Conservation (phyloP, 2,329 filamentous ascomycete species). For the Colletotrichum sp. region DNA sequence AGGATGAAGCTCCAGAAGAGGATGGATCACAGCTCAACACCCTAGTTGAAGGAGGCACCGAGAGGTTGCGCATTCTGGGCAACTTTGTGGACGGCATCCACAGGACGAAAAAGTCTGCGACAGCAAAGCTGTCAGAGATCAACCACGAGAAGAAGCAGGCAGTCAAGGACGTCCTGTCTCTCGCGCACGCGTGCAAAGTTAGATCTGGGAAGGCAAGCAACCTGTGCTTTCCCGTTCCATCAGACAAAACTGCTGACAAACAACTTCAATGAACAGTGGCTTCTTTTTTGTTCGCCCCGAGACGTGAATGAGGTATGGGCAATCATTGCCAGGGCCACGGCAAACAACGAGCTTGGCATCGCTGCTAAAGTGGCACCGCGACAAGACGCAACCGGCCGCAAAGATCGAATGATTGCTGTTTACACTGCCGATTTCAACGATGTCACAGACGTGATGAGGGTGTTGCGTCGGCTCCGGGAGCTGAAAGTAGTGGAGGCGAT, state of each 20-base stretch:
- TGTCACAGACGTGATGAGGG: slow-evolving; percentile 69
- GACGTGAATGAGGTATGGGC: slow-evolving; percentile 70
- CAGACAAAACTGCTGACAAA: background rate
- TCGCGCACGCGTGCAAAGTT: slow-evolving; percentile 65
- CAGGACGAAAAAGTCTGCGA: slow-evolving; percentile 35
- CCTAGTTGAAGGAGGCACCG: slow-evolving; percentile 58
- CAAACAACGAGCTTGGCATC: slow-evolving; percentile 72
- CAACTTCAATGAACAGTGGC: slow-evolving; percentile 60
- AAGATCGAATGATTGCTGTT: slow-evolving; percentile 70
- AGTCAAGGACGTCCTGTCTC: slow-evolving; percentile 59
- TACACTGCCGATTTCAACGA: slow-evolving; percentile 81
- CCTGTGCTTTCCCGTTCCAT: background rate
- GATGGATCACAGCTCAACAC: slow-evolving; percentile 48
- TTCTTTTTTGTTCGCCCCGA: slow-evolving; percentile 66
- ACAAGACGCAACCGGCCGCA: slow-evolving; percentile 44
- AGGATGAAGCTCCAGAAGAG: slow-evolving; percentile 54
- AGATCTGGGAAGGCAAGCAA: slow-evolving; percentile 67
- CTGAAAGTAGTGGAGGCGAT: slow-evolving; percentile 61
- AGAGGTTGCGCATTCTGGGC: slow-evolving; percentile 51
- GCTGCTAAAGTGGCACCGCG: slow-evolving; percentile 75
- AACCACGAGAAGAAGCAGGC: slow-evolving; percentile 54
- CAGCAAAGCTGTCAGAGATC: slow-evolving; percentile 49
- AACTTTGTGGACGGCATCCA: slow-evolving; percentile 55
- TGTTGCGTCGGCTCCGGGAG: slow-evolving; percentile 66
- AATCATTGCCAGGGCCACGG: slow-evolving; percentile 69